Evolutionary conservation across 2,329 filamentous ascomycete genomes (phyloP), one percentile per base, ranked within the genome.

Genomic region (Beauveria pseudobassiana): DNA sequence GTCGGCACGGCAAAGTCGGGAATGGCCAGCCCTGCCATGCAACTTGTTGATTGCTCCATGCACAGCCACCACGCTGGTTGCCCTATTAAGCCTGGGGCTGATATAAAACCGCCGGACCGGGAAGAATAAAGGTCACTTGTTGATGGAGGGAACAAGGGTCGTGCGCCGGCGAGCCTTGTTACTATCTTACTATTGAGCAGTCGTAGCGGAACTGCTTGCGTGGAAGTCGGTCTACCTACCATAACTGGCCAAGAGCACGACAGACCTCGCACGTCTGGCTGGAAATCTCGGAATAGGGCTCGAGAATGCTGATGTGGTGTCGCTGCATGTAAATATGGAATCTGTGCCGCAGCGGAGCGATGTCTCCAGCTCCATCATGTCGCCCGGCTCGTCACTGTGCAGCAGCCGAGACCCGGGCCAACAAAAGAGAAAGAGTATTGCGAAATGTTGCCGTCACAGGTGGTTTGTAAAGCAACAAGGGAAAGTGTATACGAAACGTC

Each of bases 1-100:
- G 12, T 45, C 48, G 57, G 57, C 57, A 59, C 57, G 57, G 57
- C 57, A 59, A 59, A 59, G n/a, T 52, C 57, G 20, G 20, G 57
- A 52, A 52, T 38, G n/a, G 42, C 16, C 28, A 30, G 24, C 52
- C 38, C 38, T 42, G 52, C 24, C 20, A 24, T 30, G 53, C 53
- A 20, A 30, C 9, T 43, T 22, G 30, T 18, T 18, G 51, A 16
- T 26, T 34, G 22, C 34, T 50, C 16, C 22, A 18, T 57, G 43
- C 28, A 59, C 45, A 59, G 56, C 56, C 56, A 59, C 56, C 56
- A 43, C 9, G 38, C 9, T 45, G 38, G 16, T 50, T 50, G 48
- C 56, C 56, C 18, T 59, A n/a, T 51, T 30, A 30, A 48, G 54
- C 28, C 26, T 38, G 14, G 40, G 43, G 26, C 2, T 24, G 7